These are phyloP conservation scores for Phytophthora nicotianae DNA, from an alignment of 352 stramenopile species.

Conservation along the genomic window DNA sequence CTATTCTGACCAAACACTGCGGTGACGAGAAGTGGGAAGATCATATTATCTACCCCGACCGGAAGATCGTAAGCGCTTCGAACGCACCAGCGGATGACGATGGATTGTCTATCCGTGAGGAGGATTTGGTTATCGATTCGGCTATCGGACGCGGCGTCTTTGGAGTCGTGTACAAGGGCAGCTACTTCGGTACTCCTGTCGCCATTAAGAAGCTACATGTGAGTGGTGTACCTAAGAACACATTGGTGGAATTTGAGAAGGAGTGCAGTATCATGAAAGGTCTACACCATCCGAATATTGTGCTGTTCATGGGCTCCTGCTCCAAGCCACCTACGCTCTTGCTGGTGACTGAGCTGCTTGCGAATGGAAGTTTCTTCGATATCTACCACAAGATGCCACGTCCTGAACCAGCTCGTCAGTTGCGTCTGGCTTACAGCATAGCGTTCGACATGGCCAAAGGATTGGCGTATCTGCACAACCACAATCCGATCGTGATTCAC, in stretches of 20 bases:
- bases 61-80: slow-evolving; percentile 68
- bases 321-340: slow-evolving; percentile 95
- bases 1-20: slow-evolving; percentile 69
- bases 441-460: slow-evolving; percentile 92
- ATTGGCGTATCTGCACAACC: slow-evolving; percentile 97
- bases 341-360: slow-evolving; percentile 94
- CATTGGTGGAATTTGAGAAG: slow-evolving; percentile 82
- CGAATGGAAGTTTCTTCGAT: slow-evolving; percentile 87
- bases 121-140: slow-evolving; percentile 74
- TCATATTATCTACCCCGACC: slow-evolving; percentile 82
- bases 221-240: slow-evolving; percentile 82
- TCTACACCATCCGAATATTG: slow-evolving; percentile 97
- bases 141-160: slow-evolving; percentile 82
- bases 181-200: slow-evolving; percentile 83
- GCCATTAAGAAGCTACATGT: slow-evolving; percentile 88
- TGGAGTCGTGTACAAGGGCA: slow-evolving; percentile 83
- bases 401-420: slow-evolving; percentile 54
- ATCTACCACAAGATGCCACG: slow-evolving; percentile 85
- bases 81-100: slow-evolving; percentile 59
- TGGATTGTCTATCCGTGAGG: slow-evolving; percentile 77
- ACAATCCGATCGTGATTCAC: slow-evolving; percentile 98
- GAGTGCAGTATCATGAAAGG: slow-evolving; percentile 88
- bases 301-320: slow-evolving; percentile 98
- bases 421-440: slow-evolving; percentile 78
- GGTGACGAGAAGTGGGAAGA: slow-evolving; percentile 85